phyloP scores from a whole-genome alignment of 345 rosid genomes.

The Arabis alpina region DNA sequence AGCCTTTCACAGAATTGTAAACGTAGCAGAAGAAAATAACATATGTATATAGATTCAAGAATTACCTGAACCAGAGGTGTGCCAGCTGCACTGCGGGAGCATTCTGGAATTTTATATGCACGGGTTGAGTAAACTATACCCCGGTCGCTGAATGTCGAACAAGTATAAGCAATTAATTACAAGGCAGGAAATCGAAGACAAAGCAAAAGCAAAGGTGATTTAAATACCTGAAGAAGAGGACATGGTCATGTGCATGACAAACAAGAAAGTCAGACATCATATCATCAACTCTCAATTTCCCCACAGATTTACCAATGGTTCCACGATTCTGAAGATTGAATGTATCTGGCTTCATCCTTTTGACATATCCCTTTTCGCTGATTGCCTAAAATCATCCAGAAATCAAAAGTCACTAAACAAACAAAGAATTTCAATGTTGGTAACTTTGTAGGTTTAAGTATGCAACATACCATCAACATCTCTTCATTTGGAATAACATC shows the following conservation, averaged over 20 bases:
- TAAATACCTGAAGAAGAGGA: slow-evolving; percentile 85
- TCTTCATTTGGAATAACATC: slow-evolving; percentile 96
- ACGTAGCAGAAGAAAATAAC: slow-evolving; percentile 10
- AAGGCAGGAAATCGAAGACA: not conserved
- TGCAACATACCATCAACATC: slow-evolving; percentile 72
- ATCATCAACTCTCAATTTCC: slow-evolving; percentile 85
- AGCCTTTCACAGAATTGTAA: slow-evolving; percentile 24
- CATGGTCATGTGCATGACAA: slow-evolving; percentile 91
- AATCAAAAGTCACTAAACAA: slow-evolving; percentile 25
- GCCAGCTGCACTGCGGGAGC: slow-evolving; percentile 89
- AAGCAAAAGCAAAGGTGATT: not conserved
- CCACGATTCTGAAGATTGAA: slow-evolving; percentile 96
- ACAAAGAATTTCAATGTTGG: slow-evolving; percentile 6
- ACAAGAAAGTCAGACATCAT: slow-evolving; percentile 93
- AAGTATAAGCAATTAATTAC: slow-evolving; percentile 9
- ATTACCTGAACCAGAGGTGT: slow-evolving; percentile 89
- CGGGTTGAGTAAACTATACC: slow-evolving; percentile 94
- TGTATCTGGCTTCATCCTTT: slow-evolving; percentile 88
- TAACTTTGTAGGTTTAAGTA: slow-evolving; percentile 24
- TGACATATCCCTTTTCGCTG: slow-evolving; percentile 95
- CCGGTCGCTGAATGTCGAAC: slow-evolving; percentile 59
- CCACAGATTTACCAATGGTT: slow-evolving; percentile 96
- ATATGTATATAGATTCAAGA: slow-evolving; percentile 8
- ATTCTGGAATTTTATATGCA: slow-evolving; percentile 94
- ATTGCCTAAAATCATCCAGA: slow-evolving; percentile 63